These are phyloP conservation scores for Plasmodium blacklocki DNA, from an alignment of 169 alveolate genomes.

Conservation along the genomic window DNA sequence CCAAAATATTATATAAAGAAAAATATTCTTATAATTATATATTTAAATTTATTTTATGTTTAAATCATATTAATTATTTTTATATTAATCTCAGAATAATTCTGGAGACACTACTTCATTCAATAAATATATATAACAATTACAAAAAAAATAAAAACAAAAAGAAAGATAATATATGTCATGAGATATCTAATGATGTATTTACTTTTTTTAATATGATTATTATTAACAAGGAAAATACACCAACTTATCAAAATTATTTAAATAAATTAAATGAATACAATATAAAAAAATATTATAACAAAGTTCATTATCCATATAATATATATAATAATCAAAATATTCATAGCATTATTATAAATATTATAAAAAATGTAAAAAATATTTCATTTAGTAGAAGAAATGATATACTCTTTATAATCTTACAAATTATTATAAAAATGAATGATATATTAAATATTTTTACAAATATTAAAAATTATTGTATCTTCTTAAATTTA, in stretches of 20 bases:
- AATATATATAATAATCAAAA: no score
- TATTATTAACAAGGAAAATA: no score
- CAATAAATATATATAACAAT: constrained; percentile 1
- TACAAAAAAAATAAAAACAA: neutral
- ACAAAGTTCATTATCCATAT: no score
- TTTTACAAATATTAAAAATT: constrained; percentile 3
- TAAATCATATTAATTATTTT: neutral
- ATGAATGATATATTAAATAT: constrained; percentile 3
- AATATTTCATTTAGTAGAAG: constrained; percentile 66
- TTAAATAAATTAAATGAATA: neutral
- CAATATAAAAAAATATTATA: neutral
- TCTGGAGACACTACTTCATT: constrained; percentile 17
- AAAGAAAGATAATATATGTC: neutral
- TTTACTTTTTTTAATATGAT: no score
- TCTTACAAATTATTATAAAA: constrained; percentile 17
- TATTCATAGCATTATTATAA: constrained; percentile 24
- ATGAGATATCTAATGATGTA: no score
- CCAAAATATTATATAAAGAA: constrained; percentile 40
- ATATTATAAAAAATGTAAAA: constrained; percentile 33
- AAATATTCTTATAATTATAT: constrained; percentile 10
- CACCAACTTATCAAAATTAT: neutral
- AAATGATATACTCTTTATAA: constrained; percentile 2
- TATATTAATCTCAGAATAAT: constrained; percentile 21
- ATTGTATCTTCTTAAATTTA: constrained; percentile 16
- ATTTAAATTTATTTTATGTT: constrained; percentile 7